Evolutionary conservation across 2,329 filamentous ascomycete genomes (phyloP).

Genomic region (Colletotrichum zoysiae): DNA sequence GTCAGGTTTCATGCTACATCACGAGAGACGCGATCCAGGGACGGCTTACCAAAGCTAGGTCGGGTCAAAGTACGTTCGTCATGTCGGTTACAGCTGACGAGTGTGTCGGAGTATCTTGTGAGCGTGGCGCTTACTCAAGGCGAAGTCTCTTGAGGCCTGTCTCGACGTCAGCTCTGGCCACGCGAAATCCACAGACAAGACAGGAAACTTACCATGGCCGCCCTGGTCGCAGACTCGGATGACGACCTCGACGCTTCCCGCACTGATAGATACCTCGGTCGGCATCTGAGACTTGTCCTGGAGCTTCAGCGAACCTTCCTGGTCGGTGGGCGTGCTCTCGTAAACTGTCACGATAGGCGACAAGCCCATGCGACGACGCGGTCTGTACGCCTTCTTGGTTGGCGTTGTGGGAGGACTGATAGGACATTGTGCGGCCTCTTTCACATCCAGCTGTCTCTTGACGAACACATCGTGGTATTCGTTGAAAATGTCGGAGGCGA

Average conservation of each 20-base stretch:
- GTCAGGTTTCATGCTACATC: not conserved
- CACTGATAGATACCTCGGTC: not conserved
- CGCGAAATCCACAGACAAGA: accelerated
- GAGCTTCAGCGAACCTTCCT: not conserved
- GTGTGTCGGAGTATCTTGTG: not conserved
- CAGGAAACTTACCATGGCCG: not conserved
- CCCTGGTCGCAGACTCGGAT: not conserved
- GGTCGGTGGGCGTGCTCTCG: not conserved
- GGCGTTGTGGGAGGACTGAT: constrained; percentile 10
- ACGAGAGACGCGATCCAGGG: not conserved
- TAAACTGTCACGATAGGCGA: not conserved
- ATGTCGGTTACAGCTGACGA: too few species aligned
- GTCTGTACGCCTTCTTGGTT: not conserved
- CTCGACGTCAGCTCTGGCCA: not conserved
- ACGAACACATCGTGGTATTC: not conserved
- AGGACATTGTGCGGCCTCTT: not conserved
- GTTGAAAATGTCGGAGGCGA: not conserved
- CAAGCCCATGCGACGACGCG: not conserved
- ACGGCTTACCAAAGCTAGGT: not conserved
- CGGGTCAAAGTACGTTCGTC: not conserved
- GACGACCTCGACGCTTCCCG: not conserved
- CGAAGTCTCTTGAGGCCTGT: constrained; percentile 8
- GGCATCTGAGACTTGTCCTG: not conserved
- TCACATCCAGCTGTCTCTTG: not conserved
- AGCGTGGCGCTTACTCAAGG: not conserved